A percentile compares a stretch with the other conserved stretches of the same genome.
Evolutionary conservation across 2,329 filamentous ascomycete species (phyloP).

Genomic region (Decorospora gaudefroyi): DNA sequence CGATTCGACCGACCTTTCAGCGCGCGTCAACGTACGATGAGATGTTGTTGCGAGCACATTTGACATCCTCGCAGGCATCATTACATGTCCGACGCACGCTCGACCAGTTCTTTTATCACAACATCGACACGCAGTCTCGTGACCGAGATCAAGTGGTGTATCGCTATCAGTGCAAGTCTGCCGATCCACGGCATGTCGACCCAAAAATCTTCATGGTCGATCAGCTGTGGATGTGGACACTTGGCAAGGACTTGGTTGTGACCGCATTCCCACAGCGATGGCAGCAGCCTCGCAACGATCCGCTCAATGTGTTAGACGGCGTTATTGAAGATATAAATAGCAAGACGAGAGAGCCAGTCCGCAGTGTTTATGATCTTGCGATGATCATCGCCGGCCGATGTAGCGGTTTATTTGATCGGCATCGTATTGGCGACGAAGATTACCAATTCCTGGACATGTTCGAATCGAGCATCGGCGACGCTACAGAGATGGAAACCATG

Average conservation of each 20-base stretch:
- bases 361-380: slow-evolving; percentile 65
- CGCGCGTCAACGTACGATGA: slow-evolving; percentile 49
- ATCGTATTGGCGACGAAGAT: slow-evolving; percentile 61
- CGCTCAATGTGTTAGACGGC: slow-evolving; percentile 65
- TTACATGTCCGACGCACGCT: slow-evolving; percentile 66
- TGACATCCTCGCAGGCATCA: slow-evolving; percentile 52
- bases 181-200: slow-evolving; percentile 48
- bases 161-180: slow-evolving; percentile 56
- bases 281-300: slow-evolving; percentile 65
- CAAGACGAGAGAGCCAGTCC: slow-evolving; percentile 63
- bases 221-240: slow-evolving; percentile 68
- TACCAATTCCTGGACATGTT: slow-evolving; percentile 72
- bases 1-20: slow-evolving; percentile 25
- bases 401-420: slow-evolving; percentile 64
- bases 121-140: slow-evolving; percentile 63
- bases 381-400: slow-evolving; percentile 65
- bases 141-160: slow-evolving; percentile 69
- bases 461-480: slow-evolving; percentile 63
- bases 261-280: slow-evolving; percentile 63
- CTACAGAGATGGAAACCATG: slow-evolving; percentile 57
- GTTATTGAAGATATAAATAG: slow-evolving; percentile 69
- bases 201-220: slow-evolving; percentile 70
- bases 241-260: slow-evolving; percentile 63
- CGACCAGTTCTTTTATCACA: slow-evolving; percentile 69
- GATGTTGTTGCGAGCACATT: slow-evolving; percentile 56